Evolutionary conservation across 2,329 filamentous ascomycete genomes (phyloP), one percentile per base, ranked within the genome.

Genomic region (Pseudocercospora fijiensis): DNA sequence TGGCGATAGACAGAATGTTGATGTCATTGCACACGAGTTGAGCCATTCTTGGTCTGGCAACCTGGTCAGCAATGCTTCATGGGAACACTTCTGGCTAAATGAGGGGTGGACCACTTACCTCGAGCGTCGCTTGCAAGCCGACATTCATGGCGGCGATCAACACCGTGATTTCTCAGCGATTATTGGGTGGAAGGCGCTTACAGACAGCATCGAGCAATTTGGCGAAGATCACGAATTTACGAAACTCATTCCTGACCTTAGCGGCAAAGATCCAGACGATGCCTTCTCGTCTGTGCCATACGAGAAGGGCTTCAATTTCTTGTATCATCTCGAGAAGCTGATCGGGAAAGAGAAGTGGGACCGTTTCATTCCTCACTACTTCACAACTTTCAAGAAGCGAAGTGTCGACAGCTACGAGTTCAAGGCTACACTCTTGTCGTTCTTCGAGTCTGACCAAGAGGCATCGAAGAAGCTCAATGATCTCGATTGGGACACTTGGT

Each of bases 361-460:
- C 82, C 90, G 88, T 71, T 99, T 98, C 78, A 97, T 98, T 73
- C 92, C 93, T 16, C 88, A 96, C 77, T 97, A 98, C 81, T 98
- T 98, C 76, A 87, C 84, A 28, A 91, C 85, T 43, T 98, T 90
- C 85, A 88, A 90, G 62, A 86, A 86, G 74, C 94, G 92, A 77
- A 96, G 92, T 1, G 84, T 99, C 7, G 92, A 97, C 78, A 96
- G 91, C 1, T 96, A 90, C 72, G 91, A 98, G 73, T 99, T 99
- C 85, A 96, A 94, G 76, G 83, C 89, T 57, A 96, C 91, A 0
- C 88, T 97, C 58, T 76, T 96, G 37, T 85, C 90, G 67, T 98
- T 96, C 82, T 98, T 97, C 77, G 81, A 84, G 64, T 79, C 79
- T 2, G 90, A 96, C 72, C 79, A 84, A 1, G 83, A 85, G 27